A percentile compares a stretch with the other conserved stretches of the same genome.
Evolutionary conservation across 2,329 filamentous ascomycete genomes (phyloP).

Genomic region (Neurospora sp.): DNA sequence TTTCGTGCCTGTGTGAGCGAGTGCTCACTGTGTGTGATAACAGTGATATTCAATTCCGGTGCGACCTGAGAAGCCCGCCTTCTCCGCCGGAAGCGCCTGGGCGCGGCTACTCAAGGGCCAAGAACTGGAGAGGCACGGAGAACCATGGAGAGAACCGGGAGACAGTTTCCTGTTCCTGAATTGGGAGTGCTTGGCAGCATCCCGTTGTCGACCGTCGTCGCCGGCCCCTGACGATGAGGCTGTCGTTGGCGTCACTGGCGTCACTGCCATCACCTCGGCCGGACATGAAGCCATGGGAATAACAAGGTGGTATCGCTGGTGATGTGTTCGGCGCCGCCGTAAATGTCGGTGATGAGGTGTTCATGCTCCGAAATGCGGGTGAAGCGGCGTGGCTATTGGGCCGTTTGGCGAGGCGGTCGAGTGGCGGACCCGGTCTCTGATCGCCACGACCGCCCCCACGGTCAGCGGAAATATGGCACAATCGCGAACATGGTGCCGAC

Average conservation of each 20-base stretch:
- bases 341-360: background rate
- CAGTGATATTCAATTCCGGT: background rate
- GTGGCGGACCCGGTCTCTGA: background rate
- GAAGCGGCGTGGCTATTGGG: background rate
- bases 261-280: background rate
- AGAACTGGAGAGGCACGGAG: background rate
- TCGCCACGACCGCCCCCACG: background rate
- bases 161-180: background rate
- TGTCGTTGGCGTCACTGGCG: background rate
- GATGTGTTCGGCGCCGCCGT: background rate
- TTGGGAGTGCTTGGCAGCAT: background rate
- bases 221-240: background rate
- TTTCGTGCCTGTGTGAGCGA: background rate
- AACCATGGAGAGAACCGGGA: background rate
- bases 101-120: background rate
- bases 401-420: background rate
- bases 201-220: background rate
- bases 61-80: background rate
- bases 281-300: background rate
- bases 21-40: background rate
- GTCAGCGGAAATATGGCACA: background rate
- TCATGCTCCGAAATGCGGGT: background rate
- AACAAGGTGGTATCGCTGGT: background rate
- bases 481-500: background rate
- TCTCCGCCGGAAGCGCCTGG: background rate